Percentiles rank a stretch among this genome's conserved stretches.
Conservation (phyloP, 2,329 filamentous ascomycete species). For the Alternaria dauci region DNA sequence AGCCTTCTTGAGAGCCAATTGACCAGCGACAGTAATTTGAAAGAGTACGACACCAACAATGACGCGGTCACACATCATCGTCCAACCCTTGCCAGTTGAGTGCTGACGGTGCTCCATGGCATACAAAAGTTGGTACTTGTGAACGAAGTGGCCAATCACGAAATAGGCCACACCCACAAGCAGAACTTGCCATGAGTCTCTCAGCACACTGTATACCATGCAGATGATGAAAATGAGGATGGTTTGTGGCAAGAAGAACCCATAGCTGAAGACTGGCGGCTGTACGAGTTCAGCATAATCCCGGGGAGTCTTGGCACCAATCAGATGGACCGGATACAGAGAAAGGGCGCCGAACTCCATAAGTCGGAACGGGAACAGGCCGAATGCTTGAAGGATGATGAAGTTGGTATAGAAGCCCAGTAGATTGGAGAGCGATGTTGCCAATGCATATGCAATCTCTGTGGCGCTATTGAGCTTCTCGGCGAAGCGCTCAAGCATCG, state of each 20-base stretch:
- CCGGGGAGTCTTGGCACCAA: slow-evolving; percentile 85
- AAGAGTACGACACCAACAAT: slow-evolving; percentile 88
- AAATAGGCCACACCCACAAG: slow-evolving; percentile 86
- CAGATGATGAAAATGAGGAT: slow-evolving; percentile 95
- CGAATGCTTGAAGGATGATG: slow-evolving; percentile 92
- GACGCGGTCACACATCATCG: slow-evolving; percentile 93
- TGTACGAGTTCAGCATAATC: slow-evolving; percentile 84
- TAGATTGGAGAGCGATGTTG: slow-evolving; percentile 75
- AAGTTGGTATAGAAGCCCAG: slow-evolving; percentile 91
- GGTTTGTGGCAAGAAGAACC: slow-evolving; percentile 92
- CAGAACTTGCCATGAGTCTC: slow-evolving; percentile 80
- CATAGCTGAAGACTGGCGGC: slow-evolving; percentile 91
- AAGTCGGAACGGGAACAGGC: slow-evolving; percentile 89
- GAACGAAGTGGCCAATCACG: slow-evolving; percentile 81
- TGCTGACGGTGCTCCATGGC: slow-evolving; percentile 98
- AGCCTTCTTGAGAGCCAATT: slow-evolving; percentile 77
- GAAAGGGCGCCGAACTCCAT: slow-evolving; percentile 87
- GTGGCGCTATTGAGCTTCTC: slow-evolving; percentile 81
- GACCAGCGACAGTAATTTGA: slow-evolving; percentile 88
- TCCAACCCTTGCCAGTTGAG: slow-evolving; percentile 92
- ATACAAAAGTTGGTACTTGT: slow-evolving; percentile 97
- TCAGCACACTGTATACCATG: slow-evolving; percentile 89
- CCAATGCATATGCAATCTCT: slow-evolving; percentile 77
- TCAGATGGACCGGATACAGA: slow-evolving; percentile 80
- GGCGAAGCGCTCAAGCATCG: slow-evolving; percentile 69